Evolutionary conservation across 2,329 filamentous ascomycete genomes (phyloP).

Genomic region (Colletotrichum cereale): DNA sequence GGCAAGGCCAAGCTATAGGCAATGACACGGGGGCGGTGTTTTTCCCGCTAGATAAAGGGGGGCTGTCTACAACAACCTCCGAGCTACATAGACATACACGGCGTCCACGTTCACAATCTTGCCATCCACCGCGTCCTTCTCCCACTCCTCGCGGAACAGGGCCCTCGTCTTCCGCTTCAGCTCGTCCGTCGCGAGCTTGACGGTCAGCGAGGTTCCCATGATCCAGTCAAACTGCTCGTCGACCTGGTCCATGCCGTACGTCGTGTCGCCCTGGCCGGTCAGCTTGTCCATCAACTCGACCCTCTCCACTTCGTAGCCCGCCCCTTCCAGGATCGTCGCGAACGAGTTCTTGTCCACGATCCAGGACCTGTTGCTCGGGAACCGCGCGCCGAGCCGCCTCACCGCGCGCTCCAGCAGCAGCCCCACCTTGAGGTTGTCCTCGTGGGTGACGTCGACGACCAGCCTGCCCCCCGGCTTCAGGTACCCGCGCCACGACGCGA

Average conservation of each 20-base stretch:
- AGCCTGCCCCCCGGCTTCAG: slow-evolving; percentile 46
- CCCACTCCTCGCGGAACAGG: slow-evolving; percentile 49
- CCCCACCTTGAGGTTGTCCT: slow-evolving; percentile 45
- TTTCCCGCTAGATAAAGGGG: neutral
- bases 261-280: slow-evolving; percentile 43
- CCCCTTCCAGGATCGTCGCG: slow-evolving; percentile 44
- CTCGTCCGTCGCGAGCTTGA: slow-evolving; percentile 41
- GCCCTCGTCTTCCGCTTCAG: slow-evolving; percentile 44
- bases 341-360: slow-evolving; percentile 48
- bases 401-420: slow-evolving; percentile 47
- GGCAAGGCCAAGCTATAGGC: slow-evolving; percentile 61
- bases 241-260: slow-evolving; percentile 44
- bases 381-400: slow-evolving; percentile 43
- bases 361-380: slow-evolving; percentile 48
- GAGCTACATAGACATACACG: slow-evolving; percentile 49
- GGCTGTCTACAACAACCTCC: slow-evolving; percentile 17
- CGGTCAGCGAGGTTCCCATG: slow-evolving; percentile 42
- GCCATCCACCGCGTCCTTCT: slow-evolving; percentile 46
- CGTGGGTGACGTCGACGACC: slow-evolving; percentile 51
- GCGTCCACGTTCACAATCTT: slow-evolving; percentile 46
- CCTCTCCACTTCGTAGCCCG: slow-evolving; percentile 47
- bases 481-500: slow-evolving; percentile 48
- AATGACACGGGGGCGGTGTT: slow-evolving; percentile 30
- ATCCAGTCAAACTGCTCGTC: slow-evolving; percentile 48
- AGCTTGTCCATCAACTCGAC: slow-evolving; percentile 45